Evolutionary conservation across 2,329 filamentous ascomycete species (phyloP).

Genomic region (Talaromyces amestolkiae): DNA sequence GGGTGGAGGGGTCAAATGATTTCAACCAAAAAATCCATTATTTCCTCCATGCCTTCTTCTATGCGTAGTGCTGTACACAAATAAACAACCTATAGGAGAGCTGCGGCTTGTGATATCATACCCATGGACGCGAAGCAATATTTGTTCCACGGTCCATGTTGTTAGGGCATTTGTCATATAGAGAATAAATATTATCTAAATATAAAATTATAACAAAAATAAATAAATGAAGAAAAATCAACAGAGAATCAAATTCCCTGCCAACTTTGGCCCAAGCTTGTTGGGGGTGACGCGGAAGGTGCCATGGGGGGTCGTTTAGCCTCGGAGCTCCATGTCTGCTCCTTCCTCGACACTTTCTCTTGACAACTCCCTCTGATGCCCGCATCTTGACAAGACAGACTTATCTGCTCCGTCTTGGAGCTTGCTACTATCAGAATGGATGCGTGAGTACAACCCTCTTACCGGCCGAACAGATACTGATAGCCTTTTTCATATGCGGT

Average conservation of each 20-base stretch:
- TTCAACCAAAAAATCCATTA: background rate
- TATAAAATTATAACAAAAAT: too few species aligned
- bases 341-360: background rate
- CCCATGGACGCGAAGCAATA: background rate
- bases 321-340: background rate
- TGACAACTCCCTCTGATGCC: background rate
- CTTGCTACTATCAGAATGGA: conserved; percentile 28
- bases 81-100: background rate
- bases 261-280: background rate
- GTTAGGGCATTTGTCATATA: background rate
- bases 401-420: background rate
- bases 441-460: conserved; percentile 8
- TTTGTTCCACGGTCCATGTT: background rate
- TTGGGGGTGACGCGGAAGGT: background rate
- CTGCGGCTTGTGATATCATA: conserved; percentile 2
- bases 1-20: background rate
- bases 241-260: background rate
- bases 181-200: background rate
- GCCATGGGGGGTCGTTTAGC: background rate
- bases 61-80: background rate
- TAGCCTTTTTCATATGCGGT: background rate
- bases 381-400: background rate
- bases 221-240: background rate
- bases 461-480: conserved; percentile 8
- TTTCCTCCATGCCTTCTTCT: background rate